phyloP scores from a whole-genome alignment of 257 asterid genomes.

The Solanum piurae region DNA sequence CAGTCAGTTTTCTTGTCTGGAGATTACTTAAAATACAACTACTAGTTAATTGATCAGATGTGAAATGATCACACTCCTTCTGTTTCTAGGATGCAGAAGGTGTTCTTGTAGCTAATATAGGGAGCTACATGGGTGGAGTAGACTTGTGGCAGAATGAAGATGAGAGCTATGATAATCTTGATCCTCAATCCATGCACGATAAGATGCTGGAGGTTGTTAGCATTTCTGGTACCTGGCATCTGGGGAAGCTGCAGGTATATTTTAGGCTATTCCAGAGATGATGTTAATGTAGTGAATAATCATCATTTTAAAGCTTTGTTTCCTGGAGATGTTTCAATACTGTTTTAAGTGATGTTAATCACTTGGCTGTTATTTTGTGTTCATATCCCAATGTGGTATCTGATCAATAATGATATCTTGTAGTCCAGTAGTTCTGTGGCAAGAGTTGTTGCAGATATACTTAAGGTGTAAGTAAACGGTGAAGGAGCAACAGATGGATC shows the following conservation, averaged over 20 bases:
- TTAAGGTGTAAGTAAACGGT: not conserved
- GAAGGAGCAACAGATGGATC: not conserved
- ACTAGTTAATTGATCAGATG: not conserved
- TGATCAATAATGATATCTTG: not conserved
- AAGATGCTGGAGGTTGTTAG: slow-evolving; percentile 93
- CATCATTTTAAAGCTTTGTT: not conserved
- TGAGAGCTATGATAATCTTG: slow-evolving; percentile 75
- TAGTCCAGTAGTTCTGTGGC: not conserved
- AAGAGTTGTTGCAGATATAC: not conserved
- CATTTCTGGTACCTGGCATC: slow-evolving; percentile 98
- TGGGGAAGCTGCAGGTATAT: slow-evolving; percentile 91
- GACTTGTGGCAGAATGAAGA: slow-evolving; percentile 99
- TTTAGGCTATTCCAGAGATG: not conserved
- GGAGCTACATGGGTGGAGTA: slow-evolving; percentile 99
- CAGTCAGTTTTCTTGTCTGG: not conserved
- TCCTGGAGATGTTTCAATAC: not conserved
- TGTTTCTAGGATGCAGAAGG: slow-evolving; percentile 83
- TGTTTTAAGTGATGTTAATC: not conserved
- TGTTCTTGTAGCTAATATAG: slow-evolving; percentile 84
- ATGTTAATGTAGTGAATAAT: not conserved
- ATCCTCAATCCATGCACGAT: slow-evolving; percentile 99
- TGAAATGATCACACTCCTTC: not conserved
- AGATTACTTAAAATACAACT: not conserved
- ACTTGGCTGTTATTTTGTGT: not conserved
- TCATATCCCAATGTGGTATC: not conserved